Base-by-base conservation (phyloP, 2,329 filamentous ascomycete genomes). In the Penicillium sp. region DNA sequence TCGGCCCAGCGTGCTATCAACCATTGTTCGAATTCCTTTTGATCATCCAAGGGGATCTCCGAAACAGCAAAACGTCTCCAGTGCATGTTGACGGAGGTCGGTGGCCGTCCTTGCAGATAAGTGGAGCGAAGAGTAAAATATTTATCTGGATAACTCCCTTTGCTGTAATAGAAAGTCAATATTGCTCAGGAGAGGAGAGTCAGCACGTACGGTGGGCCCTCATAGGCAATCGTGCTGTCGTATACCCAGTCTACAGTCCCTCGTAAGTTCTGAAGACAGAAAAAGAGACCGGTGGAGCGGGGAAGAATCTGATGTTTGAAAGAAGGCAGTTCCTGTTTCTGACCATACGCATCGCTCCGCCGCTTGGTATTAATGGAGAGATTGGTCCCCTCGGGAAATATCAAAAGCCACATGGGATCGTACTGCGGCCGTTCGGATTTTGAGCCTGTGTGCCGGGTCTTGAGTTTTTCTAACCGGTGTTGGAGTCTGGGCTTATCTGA, bases 21-120 rank as follows among this genome's bases (percentile, higher is more conserved):
- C 92, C 92, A 98, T 2, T 73, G 55, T 40, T 93, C 87, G 55
- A 98, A 98, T 5, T 76, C 71, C 27, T 83, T 75, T 11, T 76
- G 73, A 50, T 82, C 77, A 20, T 87, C 75, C 7, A 94, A 74
- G 0, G 90, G 90, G 29, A 98, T 94, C 13, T 87, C 80, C 14
- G 76, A 75, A 10, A 95, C 61, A 22, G 77, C 76, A 65, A 94
- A 95, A 7, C 88, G 80, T 36, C 92, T 80, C 87, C 90, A 98
- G 66, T 94, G 84, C 71, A 96, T 89, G 65, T 95, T 96, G 55
- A 96, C 89, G 1, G 88, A 95, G 61, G 89, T 95, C 1, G 90
- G 92, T 0, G 89, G 83, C 1, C 85, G 79, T 9, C 92, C 89
- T 61, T 92, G 79, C 46, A 95, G 82, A 59, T 92, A 95, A 3